Conservation (phyloP, 2,329 filamentous ascomycete species). For the Bertia moriformis region DNA sequence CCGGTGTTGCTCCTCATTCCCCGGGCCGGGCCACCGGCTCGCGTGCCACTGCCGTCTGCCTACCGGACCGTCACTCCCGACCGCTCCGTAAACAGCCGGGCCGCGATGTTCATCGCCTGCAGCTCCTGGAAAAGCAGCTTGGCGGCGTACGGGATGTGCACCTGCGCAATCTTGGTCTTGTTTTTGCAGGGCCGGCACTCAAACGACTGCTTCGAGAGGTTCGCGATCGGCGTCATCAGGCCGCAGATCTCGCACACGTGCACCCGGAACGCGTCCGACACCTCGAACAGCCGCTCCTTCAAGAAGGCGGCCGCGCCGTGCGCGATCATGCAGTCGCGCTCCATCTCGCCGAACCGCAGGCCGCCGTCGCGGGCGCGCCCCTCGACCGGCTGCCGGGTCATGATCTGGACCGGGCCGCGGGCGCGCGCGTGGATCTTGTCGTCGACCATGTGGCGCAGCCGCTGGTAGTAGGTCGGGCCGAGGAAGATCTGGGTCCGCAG, state of each 20-base stretch:
- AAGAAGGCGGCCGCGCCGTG: constrained; percentile 93
- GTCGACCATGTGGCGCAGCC: constrained; percentile 97
- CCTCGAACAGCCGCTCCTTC: constrained; percentile 93
- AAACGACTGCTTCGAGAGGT: constrained; percentile 88
- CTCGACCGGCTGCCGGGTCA: constrained; percentile 93
- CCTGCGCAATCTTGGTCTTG: constrained; percentile 95
- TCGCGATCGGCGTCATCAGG: constrained; percentile 97
- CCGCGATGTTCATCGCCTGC: constrained; percentile 94
- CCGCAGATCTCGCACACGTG: constrained; percentile 98
- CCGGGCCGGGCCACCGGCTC: neutral
- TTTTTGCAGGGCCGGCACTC: constrained; percentile 97
- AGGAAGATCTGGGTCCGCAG: constrained; percentile 89
- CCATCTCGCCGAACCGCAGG: constrained; percentile 99
- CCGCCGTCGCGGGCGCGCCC: constrained; percentile 96
- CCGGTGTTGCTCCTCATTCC: neutral
- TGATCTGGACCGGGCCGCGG: constrained; percentile 87
- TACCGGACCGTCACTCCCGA: constrained; percentile 63
- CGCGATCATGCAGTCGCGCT: constrained; percentile 99
- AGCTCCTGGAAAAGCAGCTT: constrained; percentile 98
- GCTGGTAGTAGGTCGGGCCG: constrained; percentile 96
- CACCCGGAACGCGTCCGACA: constrained; percentile 93
- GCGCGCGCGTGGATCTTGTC: constrained; percentile 99
- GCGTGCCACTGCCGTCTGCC: constrained; percentile 5
- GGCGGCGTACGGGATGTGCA: constrained; percentile 93
- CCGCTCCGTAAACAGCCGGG: constrained; percentile 86